A percentile compares a stretch with the other conserved stretches of the same genome.
phyloP scores from a whole-genome alignment of 2,329 filamentous ascomycete genomes.

The Knoxdaviesia proteae region DNA sequence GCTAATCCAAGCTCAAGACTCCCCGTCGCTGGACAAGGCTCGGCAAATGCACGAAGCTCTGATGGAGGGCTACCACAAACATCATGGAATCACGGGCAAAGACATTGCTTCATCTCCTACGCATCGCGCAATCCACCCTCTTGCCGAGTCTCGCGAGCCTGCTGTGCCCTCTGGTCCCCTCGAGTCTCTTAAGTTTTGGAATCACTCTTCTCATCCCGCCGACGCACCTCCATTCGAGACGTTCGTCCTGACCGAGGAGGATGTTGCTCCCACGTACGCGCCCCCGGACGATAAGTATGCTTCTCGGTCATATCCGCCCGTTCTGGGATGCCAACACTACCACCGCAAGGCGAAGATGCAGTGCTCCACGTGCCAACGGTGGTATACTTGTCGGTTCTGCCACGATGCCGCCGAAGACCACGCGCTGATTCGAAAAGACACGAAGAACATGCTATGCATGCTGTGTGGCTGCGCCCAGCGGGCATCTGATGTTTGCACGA shows the following conservation, averaged over 20 bases:
- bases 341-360: constrained; percentile 91
- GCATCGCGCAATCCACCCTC: constrained; percentile 5
- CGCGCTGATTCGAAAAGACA: constrained; percentile 58
- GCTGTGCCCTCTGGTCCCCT: constrained; percentile 22
- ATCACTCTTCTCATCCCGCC: constrained; percentile 16
- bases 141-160: constrained; percentile 15
- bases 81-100: constrained; percentile 8
- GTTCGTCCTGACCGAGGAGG: constrained; percentile 34
- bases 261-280: constrained; percentile 47
- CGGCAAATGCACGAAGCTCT: constrained; percentile 49
- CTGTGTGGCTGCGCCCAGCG: constrained; percentile 69
- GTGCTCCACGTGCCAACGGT: constrained; percentile 71
- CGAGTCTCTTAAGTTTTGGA: constrained; percentile 38
- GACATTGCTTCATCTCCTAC: constrained; percentile 5
- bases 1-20: constrained; percentile 40
- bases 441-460: constrained; percentile 96
- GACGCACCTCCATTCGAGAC: constrained; percentile 12
- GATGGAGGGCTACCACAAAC: constrained; percentile 39
- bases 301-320: constrained; percentile 13
- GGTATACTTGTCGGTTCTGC: constrained; percentile 91
- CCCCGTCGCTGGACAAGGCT: constrained; percentile 44
- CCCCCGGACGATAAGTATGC: constrained; percentile 22
- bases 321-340: constrained; percentile 77
- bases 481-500: constrained; percentile 55
- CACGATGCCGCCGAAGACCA: constrained; percentile 74